Evolutionary conservation across 2,329 filamentous ascomycete genomes (phyloP), one percentile per base, ranked within the genome.

Genomic region (Drechslerella dactyloides): DNA sequence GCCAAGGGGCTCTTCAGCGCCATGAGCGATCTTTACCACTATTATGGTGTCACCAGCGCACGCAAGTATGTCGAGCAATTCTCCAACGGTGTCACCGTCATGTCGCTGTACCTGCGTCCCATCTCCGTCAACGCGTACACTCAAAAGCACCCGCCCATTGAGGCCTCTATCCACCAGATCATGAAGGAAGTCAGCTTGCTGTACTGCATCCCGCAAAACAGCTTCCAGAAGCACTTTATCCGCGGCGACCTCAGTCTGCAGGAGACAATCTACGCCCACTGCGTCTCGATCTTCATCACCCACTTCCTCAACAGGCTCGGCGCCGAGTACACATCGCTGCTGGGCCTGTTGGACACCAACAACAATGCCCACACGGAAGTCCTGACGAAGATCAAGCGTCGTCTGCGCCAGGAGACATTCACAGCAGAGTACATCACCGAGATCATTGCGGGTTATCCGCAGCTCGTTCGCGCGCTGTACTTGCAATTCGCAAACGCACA

Each of bases 31-130:
- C 84, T 99, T 40, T 99, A 99, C 83, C 94, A 99, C 82, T 97
- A 97, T 85, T 99, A 99, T 78, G 93, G 94, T 48, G 86, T 97
- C 73, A 99, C 94, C 1, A 96, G 91, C 78, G 94, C 94, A 27
- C 86, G 94, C 76, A 99, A 99, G 83, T 99, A 99, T 78, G 90
- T 99, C 69, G 91, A 99, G 82, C 94, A 97, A 82, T 99, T 99
- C 84, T 94, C 93, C 78, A 99, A 99, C 80, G 94, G 94, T 73
- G 96, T 97, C 79, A 96, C 91, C 13, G 90, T 97, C 80, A 96
- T 97, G 85, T 97, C 92, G 76, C 86, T 97, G 74, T 99, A 99
- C 81, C 85, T 99, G 70, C 89, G 89, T 75, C 92, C 91, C 21
- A 85, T 89, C 17, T 79, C 83, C 53, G 80, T 84, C 23, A 82